Conservation (phyloP, 345 rosid species). For the Sapria himalayana region DNA sequence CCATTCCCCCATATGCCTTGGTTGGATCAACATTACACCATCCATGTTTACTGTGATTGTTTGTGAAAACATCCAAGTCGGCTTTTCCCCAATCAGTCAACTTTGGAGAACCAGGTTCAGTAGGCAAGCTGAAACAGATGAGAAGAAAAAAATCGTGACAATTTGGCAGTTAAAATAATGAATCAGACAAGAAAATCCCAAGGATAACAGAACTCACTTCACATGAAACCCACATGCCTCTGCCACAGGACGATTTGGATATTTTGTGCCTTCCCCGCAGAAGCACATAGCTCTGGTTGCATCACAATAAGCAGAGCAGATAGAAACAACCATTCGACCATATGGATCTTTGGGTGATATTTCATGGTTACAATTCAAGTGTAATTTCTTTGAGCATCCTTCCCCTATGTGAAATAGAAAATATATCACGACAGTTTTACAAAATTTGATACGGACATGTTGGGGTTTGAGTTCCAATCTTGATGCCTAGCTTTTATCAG, state of each 20-base stretch:
- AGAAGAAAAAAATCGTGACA: constrained; percentile 6
- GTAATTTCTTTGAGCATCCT: constrained; percentile 46
- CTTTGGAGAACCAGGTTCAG: constrained; percentile 40
- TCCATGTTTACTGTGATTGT: constrained; percentile 56
- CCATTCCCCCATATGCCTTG: constrained; percentile 44
- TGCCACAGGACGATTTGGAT: constrained; percentile 81
- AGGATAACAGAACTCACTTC: constrained; percentile 25
- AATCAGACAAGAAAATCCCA: background rate
- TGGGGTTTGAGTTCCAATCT: too few species aligned
- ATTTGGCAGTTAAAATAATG: background rate
- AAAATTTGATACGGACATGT: too few species aligned
- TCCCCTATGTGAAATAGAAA: too few species aligned
- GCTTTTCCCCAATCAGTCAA: constrained; percentile 57
- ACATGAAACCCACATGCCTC: constrained; percentile 75
- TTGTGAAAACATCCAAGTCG: constrained; percentile 58
- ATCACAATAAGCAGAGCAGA: constrained; percentile 73
- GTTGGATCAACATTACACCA: constrained; percentile 92
- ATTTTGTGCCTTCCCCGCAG: constrained; percentile 94
- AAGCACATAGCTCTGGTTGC: constrained; percentile 87
- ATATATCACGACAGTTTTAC: too few species aligned
- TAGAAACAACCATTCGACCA: constrained; percentile 83
- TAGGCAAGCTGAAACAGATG: constrained; percentile 30
- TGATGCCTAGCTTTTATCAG: too few species aligned
- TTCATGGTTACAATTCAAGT: constrained; percentile 53
- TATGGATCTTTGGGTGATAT: constrained; percentile 49